phyloP scores from a whole-genome alignment of 768 basidiomycete species.

The Lactarius trivialis region DNA sequence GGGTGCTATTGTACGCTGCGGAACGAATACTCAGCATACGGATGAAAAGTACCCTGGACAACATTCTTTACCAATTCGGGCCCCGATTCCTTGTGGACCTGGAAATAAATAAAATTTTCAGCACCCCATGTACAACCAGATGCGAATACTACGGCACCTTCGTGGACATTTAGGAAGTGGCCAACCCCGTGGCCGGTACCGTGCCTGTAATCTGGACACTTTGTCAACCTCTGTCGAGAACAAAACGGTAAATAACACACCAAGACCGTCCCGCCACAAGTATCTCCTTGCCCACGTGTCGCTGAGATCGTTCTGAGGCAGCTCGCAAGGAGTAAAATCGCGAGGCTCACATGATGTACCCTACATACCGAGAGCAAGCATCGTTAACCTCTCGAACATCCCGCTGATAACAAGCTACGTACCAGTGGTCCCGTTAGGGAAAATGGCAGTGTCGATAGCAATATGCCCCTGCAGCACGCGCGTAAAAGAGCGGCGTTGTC shows the following conservation, averaged over 20 bases:
- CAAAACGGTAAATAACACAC: conserved; percentile 35
- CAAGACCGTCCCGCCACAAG: conserved; percentile 84
- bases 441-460: conserved; percentile 76
- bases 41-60: background rate
- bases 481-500: conserved; percentile 85
- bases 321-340: background rate
- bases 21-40: background rate
- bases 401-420: conserved; percentile 21
- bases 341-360: conserved; percentile 46
- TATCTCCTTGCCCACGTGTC: conserved; percentile 75
- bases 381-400: background rate
- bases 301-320: conserved; percentile 32
- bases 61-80: conserved; percentile 37
- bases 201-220: conserved; percentile 61
- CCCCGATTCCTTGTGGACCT: conserved; percentile 60
- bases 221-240: background rate
- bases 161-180: conserved; percentile 91
- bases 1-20: conserved; percentile 57
- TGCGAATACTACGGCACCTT: conserved; percentile 37
- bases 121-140: background rate
- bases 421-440: conserved; percentile 79
- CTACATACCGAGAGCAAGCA: conserved; percentile 28
- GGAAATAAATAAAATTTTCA: background rate
- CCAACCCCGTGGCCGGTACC: conserved; percentile 96
- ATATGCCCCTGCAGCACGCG: conserved; percentile 90